phyloP scores from a whole-genome alignment of 257 asterid genomes.

The Ehretia macrophylla region DNA sequence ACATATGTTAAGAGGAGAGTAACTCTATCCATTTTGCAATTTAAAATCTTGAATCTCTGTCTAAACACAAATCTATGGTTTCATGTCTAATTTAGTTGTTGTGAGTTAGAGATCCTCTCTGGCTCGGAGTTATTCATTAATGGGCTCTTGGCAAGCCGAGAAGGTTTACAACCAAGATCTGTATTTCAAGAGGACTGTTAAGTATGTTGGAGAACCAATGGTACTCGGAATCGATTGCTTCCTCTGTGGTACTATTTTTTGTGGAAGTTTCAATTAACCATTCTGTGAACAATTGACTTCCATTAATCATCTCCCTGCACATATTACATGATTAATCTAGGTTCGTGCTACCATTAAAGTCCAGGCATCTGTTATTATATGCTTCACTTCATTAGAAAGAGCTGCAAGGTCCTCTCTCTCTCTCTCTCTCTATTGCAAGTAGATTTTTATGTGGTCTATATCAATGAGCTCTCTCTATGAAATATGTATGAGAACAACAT shows the following conservation, averaged over 20 bases:
- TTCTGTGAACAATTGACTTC: too few species aligned
- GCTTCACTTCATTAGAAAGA: conserved; percentile 91
- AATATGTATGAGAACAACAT: too few species aligned
- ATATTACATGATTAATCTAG: conserved; percentile 25
- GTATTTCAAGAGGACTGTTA: conserved; percentile 61
- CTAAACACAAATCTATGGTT: too few species aligned
- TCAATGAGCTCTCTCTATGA: too few species aligned
- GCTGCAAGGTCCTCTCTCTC: conserved; percentile 63
- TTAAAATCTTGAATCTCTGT: too few species aligned
- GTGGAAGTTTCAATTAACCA: too few species aligned
- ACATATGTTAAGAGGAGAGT: too few species aligned
- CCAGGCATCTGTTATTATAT: conserved; percentile 87
- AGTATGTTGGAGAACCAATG: conserved; percentile 65
- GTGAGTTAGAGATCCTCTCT: too few species aligned
- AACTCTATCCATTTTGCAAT: too few species aligned
- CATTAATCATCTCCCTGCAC: too few species aligned
- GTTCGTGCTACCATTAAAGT: conserved; percentile 94
- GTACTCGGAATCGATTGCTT: conserved; percentile 65
- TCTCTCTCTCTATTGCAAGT: background rate
- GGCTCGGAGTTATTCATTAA: background rate
- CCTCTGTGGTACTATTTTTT: conserved; percentile 40
- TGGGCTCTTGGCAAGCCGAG: conserved; percentile 37
- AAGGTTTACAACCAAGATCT: conserved; percentile 60
- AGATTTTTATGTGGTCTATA: too few species aligned
- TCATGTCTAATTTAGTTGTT: too few species aligned